Conservation (phyloP, 768 basidiomycete species). For the Clavulina sp. region DNA sequence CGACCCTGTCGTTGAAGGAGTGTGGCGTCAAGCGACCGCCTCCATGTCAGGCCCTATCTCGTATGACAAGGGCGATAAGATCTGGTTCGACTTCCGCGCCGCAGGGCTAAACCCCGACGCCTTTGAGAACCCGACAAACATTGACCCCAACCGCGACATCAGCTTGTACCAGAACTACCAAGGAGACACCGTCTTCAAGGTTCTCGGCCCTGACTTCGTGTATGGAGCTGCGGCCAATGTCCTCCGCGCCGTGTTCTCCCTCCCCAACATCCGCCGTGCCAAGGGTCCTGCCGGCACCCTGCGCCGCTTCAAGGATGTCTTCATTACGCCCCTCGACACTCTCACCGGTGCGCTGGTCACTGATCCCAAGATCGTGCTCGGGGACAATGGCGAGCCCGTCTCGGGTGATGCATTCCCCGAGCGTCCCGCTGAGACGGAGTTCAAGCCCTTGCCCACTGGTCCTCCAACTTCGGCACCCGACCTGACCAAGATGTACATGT, state of each 20-base stretch:
- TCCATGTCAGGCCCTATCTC: neutral
- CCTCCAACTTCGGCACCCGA: neutral
- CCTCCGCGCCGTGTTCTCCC: neutral
- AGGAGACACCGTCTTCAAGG: neutral
- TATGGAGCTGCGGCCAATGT: neutral
- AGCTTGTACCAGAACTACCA: neutral
- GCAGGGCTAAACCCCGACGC: neutral
- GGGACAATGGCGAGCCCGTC: too few species aligned
- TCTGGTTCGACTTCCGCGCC: neutral
- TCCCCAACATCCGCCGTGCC: neutral
- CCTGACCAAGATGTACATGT: neutral
- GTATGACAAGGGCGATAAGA: neutral
- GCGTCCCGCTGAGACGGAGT: neutral
- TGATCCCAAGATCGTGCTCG: too few species aligned
- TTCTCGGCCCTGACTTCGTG: neutral
- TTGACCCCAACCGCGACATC: neutral
- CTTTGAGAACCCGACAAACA: neutral
- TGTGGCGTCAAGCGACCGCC: neutral
- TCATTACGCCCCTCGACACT: neutral
- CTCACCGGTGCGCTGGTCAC: neutral
- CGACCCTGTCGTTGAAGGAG: constrained; percentile 1
- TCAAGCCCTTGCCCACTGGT: neutral
- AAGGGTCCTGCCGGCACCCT: neutral
- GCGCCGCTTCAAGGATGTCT: neutral
- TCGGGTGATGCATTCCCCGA: neutral